Evolutionary conservation across 2,329 filamentous ascomycete genomes (phyloP), one percentile per base, ranked within the genome.

Genomic region (Massarina eburnea): DNA sequence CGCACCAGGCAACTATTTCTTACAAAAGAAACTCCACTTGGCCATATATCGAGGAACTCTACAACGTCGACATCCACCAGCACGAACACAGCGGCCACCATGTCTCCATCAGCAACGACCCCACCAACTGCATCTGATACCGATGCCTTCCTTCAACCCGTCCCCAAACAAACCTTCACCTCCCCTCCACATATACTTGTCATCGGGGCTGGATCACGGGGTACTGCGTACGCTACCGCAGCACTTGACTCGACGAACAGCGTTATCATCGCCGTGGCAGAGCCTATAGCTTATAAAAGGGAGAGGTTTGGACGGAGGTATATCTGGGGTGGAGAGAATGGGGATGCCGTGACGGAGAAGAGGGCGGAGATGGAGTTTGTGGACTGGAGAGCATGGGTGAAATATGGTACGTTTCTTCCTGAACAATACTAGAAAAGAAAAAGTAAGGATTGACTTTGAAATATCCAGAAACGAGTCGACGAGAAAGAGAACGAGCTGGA

Each of bases 241-340:
- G 35, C 58, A 2, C 40, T 46, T 0, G 8, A 44, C 1, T 50
- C 48, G 4, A 68, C 63, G 6, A 68, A 67, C 45, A 89, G 86
- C 5, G 66, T 85, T 24, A 81, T 97, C 48, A 81, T 80, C 18
- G 88, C 88, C 20, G 82, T 99, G 14, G 90, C 88, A 18, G 94
- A 97, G 58, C 90, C 91, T 0, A 76, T 89, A 55, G 67, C 78
- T 12, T 94, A 85, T 72, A 95, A 95, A 71, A 83, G 92, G 4
- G 73, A 78, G 33, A 76, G 80, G 1, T 84, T 96, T 40, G 89
- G 88, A 10, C 73, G 74, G 12, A 81, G 75, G 48, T 89, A 87
- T 68, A 87, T 96, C 60, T 92, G 88, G 88, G 80, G 80, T 3
- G 27, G 38, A 0, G 59, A 71, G 1, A 15, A n/a, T 12, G 20